Percentiles rank a stretch among this genome's conserved stretches.
Evolutionary conservation across 805 yeast species (phyloP).

Genomic region (Pichia ethanolica): DNA sequence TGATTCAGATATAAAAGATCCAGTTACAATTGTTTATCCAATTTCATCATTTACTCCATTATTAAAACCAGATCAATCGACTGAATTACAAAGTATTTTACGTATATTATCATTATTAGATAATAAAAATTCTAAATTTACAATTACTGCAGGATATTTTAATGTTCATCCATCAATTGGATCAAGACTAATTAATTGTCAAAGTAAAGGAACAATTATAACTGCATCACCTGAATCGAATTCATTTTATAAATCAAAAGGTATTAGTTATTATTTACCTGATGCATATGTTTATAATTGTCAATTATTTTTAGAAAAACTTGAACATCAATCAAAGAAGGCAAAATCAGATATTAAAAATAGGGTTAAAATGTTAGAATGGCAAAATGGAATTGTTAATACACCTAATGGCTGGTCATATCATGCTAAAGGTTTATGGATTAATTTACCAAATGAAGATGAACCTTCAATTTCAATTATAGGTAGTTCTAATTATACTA

Average conservation of each 20-base stretch:
- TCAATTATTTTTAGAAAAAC: slow-evolving; percentile 51
- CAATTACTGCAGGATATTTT: slow-evolving; percentile 94
- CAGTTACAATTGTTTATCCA: slow-evolving; percentile 72
- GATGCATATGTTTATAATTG: slow-evolving; percentile 80
- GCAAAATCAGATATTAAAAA: slow-evolving; percentile 13
- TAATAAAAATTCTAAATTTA: slow-evolving; percentile 57
- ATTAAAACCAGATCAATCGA: slow-evolving; percentile 58
- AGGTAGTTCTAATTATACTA: slow-evolving; percentile 92
- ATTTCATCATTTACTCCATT: slow-evolving; percentile 87
- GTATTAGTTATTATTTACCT: slow-evolving; percentile 76
- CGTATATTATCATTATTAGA: slow-evolving; percentile 52
- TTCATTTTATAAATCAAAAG: slow-evolving; percentile 81
- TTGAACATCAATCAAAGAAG: slow-evolving; percentile 26
- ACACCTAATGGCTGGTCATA: slow-evolving; percentile 89
- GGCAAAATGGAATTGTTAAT: slow-evolving; percentile 83
- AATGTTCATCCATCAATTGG: slow-evolving; percentile 77
- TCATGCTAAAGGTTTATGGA: slow-evolving; percentile 96
- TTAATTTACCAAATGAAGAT: slow-evolving; percentile 47
- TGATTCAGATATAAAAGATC: slow-evolving; percentile 10
- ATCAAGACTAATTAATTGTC: slow-evolving; percentile 46
- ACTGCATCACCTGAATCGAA: slow-evolving; percentile 94
- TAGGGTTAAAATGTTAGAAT: slow-evolving; percentile 59
- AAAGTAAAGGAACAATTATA: slow-evolving; percentile 61
- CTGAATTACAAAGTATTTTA: slow-evolving; percentile 70
- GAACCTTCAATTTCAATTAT: slow-evolving; percentile 70